phyloP scores from a whole-genome alignment of 176 grass and related monocot species.

The Pontederia crassipes region DNA sequence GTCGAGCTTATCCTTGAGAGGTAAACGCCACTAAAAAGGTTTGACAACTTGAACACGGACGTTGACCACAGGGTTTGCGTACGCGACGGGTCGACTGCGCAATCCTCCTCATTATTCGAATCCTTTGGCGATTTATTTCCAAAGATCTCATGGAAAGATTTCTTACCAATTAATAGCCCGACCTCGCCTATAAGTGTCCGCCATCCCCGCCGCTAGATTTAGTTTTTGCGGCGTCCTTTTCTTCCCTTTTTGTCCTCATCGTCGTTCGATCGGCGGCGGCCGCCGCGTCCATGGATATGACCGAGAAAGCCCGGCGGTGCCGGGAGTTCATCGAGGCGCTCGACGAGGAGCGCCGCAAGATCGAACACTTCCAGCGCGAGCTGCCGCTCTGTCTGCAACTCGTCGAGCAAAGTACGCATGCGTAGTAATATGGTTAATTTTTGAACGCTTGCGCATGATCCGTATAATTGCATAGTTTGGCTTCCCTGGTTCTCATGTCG shows the following conservation, averaged over 20 bases:
- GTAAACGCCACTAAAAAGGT: too few species aligned
- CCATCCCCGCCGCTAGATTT: neutral
- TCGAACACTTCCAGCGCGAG: neutral
- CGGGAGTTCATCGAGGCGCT: conserved; percentile 1
- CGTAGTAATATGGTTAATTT: neutral
- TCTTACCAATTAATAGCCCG: too few species aligned
- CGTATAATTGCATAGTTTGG: too few species aligned
- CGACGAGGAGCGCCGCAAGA: conserved; percentile 5
- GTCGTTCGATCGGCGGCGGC: neutral
- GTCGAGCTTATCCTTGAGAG: too few species aligned
- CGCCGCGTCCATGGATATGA: neutral
- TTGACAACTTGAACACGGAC: too few species aligned
- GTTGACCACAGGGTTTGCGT: too few species aligned
- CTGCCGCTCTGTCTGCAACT: neutral
- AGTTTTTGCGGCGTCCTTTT: neutral
- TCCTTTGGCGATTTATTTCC: too few species aligned
- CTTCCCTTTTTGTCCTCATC: neutral
- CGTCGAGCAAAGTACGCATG: neutral
- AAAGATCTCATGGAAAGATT: too few species aligned
- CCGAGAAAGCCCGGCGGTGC: neutral
- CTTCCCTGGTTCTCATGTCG: neutral
- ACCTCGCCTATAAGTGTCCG: too few species aligned
- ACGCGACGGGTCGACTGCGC: too few species aligned
- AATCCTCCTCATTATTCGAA: too few species aligned
- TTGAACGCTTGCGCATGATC: neutral